phyloP scores from a whole-genome alignment of 441 rosid species.

The Mallotus japonicus region DNA sequence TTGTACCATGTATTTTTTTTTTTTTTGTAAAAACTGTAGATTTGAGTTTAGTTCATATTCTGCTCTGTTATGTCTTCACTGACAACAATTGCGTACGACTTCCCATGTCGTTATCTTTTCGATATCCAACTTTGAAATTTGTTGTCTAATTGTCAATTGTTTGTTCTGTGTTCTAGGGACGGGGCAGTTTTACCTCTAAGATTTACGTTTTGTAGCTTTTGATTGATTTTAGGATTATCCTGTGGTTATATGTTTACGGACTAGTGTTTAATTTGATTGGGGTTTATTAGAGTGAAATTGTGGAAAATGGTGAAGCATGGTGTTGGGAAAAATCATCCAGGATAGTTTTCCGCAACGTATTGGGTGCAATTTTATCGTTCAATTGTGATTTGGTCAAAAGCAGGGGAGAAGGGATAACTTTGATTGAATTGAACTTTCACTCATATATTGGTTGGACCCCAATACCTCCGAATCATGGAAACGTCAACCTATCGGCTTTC shows the following conservation, averaged over 20 bases:
- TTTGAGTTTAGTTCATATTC: no score
- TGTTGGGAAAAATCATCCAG: neutral
- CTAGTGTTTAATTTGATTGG: neutral
- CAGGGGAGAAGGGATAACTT: neutral
- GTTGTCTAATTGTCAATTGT: no score
- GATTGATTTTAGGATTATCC: no score
- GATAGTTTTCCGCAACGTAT: neutral
- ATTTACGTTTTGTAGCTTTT: neutral
- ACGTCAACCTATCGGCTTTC: no score
- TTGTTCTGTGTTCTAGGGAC: no score
- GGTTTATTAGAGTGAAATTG: neutral
- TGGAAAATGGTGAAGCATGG: neutral
- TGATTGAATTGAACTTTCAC: neutral
- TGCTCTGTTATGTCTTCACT: no score
- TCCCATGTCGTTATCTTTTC: no score
- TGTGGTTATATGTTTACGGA: neutral
- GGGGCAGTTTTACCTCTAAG: neutral
- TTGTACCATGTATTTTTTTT: no score
- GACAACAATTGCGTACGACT: no score
- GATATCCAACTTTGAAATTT: no score
- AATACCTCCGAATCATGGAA: no score
- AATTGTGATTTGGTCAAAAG: neutral
- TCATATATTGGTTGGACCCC: neutral
- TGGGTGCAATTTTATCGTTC: neutral
- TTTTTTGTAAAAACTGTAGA: no score